Base-by-base conservation (phyloP, 257 asterid species). In the Cruciata laevipes region DNA sequence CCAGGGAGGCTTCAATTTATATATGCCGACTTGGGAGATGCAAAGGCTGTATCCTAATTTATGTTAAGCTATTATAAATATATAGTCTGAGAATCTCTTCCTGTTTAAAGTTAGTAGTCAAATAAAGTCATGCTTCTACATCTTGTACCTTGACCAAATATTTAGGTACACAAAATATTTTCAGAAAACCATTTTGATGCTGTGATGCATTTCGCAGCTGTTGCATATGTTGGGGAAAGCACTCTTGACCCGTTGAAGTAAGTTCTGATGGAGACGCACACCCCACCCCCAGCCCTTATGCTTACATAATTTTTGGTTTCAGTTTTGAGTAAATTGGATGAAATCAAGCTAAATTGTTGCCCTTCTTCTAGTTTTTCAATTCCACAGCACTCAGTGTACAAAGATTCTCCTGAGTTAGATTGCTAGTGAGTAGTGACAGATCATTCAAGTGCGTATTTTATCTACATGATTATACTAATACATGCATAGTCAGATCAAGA, bases 191-290 rank as follows among this genome's bases (percentile, higher is more conserved):
- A 84, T 30, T 84, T 89, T 76, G 91, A 89, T 69, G 95, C 88
- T 0, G 93, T 87, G 71, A 83, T 92, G 86, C 98, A 92, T 81
- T 92, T 92, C 78, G 97, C 98, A 21, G 98, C 97, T 20, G 98
- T 92, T 40, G 98, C 98, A 58, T 92, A 92, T 81, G 98, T 89
- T 56, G 98, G 97, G 61, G 98, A 92, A 85, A 92, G 98, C 76
- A 89, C 97, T 7, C 81, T 86, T 21, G 83, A 92, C 77, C 98
- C 98, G 40, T 87, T 92, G 37, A 92, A 81, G 96, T 89, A 75
- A 83, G 90, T 75, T 16, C 14, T 1, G 52, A 40, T 42, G 40
- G 53, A 2, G 3, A 2, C 47, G 3, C 18, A n/a, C 37, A 49
- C 56, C 56, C 53, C 42, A 5, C 16, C 51, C 11, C 27, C 37